Evolutionary conservation across 2,329 filamentous ascomycete genomes (phyloP).

Genomic region (Grosmannia clavigera): DNA sequence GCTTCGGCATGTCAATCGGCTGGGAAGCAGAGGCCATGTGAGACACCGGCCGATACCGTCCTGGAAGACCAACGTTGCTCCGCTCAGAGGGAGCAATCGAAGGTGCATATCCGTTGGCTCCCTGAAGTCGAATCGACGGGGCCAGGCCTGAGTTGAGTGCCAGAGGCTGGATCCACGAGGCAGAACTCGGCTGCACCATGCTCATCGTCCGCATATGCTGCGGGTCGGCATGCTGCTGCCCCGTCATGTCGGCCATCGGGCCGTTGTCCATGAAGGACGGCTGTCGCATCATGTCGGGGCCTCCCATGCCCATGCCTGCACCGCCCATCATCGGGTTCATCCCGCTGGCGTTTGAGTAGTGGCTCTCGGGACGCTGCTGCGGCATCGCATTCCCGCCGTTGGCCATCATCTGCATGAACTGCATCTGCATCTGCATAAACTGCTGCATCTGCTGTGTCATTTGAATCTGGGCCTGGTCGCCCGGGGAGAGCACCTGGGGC

Average conservation of each 20-base stretch:
- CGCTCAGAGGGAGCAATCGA: constrained; percentile 94
- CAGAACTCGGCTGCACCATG: constrained; percentile 61
- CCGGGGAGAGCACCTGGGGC: constrained; percentile 35
- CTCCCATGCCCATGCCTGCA: constrained; percentile 13
- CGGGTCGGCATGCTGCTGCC: constrained; percentile 25
- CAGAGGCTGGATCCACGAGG: constrained; percentile 41
- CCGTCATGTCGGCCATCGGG: constrained; percentile 27
- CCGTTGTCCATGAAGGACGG: constrained; percentile 34
- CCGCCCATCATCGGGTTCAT: constrained; percentile 18
- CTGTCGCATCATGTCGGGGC: constrained; percentile 21
- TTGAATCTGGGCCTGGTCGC: constrained; percentile 64
- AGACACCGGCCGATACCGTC: constrained; percentile 82
- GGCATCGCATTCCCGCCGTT: constrained; percentile 17
- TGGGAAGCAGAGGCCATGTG: constrained; percentile 33
- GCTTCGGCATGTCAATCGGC: constrained; percentile 20
- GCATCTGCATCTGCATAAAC: constrained; percentile 91
- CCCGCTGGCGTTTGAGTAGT: background rate
- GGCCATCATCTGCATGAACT: constrained; percentile 79
- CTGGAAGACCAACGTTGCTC: constrained; percentile 82
- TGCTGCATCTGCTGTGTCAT: constrained; percentile 75
- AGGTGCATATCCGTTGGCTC: constrained; percentile 55
- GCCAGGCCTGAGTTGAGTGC: constrained; percentile 28
- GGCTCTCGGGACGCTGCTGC: constrained; percentile 6
- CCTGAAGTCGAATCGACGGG: constrained; percentile 37
- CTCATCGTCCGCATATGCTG: constrained; percentile 59